phyloP scores from a whole-genome alignment of 176 grass and related monocot genomes.

The Ensete glaucum region DNA sequence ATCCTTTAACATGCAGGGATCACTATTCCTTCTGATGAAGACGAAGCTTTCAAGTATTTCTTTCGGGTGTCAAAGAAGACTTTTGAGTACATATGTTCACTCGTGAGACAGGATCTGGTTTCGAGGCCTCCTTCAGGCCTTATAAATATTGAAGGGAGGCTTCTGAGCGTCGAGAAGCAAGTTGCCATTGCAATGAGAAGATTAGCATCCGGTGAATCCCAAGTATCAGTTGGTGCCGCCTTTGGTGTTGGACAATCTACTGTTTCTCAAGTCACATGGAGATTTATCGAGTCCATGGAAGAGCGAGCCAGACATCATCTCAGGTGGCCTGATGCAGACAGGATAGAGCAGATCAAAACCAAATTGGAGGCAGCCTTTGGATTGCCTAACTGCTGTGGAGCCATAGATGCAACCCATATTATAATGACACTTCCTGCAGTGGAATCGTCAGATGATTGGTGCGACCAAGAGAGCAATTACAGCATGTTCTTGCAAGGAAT shows the following conservation, averaged over 20 bases:
- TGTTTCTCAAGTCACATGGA: slow-evolving; percentile 95
- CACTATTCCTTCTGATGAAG: slow-evolving; percentile 58
- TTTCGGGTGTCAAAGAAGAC: slow-evolving; percentile 86
- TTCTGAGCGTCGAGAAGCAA: slow-evolving; percentile 98
- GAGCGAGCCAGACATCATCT: slow-evolving; percentile 70
- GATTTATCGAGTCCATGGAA: slow-evolving; percentile 96
- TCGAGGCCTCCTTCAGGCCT: slow-evolving; percentile 88
- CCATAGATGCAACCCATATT: slow-evolving; percentile 84
- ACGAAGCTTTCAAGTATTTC: slow-evolving; percentile 89
- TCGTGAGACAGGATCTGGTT: slow-evolving; percentile 86
- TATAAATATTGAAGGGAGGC: slow-evolving; percentile 94
- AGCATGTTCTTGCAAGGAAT: slow-evolving; percentile 94
- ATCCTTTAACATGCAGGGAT: slow-evolving; percentile 31
- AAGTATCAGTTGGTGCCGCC: slow-evolving; percentile 81
- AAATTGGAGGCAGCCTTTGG: slow-evolving; percentile 43
- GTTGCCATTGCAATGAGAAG: slow-evolving; percentile 94
- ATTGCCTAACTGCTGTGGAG: slow-evolving; percentile 79
- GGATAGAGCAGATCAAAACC: slow-evolving; percentile 58
- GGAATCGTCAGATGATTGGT: slow-evolving; percentile 89
- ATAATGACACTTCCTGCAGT: slow-evolving; percentile 93
- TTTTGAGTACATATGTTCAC: slow-evolving; percentile 94
- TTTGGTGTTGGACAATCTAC: slow-evolving; percentile 95
- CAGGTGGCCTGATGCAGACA: slow-evolving; percentile 55
- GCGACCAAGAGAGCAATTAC: slow-evolving; percentile 68
- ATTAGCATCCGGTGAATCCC: slow-evolving; percentile 83